phyloP scores from a whole-genome alignment of 2,329 filamentous ascomycete species.

The Epichloe bromicola region DNA sequence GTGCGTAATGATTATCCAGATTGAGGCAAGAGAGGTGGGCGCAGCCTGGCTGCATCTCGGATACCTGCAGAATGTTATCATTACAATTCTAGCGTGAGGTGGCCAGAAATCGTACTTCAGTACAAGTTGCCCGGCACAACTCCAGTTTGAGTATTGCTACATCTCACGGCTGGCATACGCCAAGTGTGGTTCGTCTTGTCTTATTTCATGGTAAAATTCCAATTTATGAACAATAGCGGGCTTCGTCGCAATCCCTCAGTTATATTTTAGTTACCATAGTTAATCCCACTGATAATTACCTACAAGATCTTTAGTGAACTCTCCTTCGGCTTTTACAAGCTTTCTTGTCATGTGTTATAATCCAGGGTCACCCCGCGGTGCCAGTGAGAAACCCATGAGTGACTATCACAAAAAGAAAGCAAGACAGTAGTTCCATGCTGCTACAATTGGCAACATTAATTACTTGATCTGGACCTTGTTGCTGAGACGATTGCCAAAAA shows the following conservation, averaged over 20 bases:
- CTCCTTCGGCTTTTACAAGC: no score
- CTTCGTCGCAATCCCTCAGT: neutral
- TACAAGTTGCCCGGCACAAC: neutral
- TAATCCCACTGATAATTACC: neutral
- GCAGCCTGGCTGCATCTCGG: neutral
- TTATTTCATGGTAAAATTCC: neutral
- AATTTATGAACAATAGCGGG: neutral
- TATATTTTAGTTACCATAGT: neutral
- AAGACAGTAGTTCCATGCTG: no score
- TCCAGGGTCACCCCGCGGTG: no score
- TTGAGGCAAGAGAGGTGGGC: neutral
- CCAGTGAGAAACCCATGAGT: no score
- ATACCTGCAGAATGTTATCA: neutral
- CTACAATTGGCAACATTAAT: no score
- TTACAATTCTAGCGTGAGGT: neutral
- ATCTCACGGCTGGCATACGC: no score
- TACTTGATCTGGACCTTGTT: no score
- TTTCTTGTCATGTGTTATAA: no score
- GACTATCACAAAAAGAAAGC: no score
- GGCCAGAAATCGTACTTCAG: neutral
- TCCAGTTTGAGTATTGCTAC: no score
- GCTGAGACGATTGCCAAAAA: no score
- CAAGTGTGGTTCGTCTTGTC: neutral
- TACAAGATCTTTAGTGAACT: neutral
- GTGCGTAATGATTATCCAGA: neutral